Base-by-base conservation (phyloP, 2,329 filamentous ascomycete genomes). In the Neoarthrinium moseri region DNA sequence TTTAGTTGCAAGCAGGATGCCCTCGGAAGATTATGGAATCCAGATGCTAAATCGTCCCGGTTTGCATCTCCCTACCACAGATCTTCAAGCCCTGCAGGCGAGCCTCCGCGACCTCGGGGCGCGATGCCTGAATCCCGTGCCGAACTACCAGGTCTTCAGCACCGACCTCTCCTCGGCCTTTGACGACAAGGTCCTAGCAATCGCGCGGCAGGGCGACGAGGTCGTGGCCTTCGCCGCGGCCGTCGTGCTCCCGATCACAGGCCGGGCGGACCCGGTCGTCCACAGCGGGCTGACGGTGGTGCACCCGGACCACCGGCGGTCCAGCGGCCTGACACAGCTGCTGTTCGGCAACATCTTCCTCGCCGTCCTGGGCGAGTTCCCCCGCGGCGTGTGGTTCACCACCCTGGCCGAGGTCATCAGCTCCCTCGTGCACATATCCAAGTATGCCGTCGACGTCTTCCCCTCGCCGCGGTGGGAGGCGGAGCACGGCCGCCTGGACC, bases 391-490 rank as follows among this genome's bases (percentile, higher is more conserved):
- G 5, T 51, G 49, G 49, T 15, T 47, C 23, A 49, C 41, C 5
- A 49, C 33, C 12, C 21, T 51, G 18, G 44, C 49, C 11, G 43
- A 49, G 29, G 44, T 51, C 8, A 42, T 51, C 40, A 51, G 43
- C 35, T 49, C 47, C 6, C 46, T 51, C 13, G 49, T 47, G 26
- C 47, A 51, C 29, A 51, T 51, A n/a, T 24, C 27, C 26, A 21
- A 29, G 35, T 47, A 49, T 35, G 36, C 43, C 5, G 20, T 32
- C 37, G 3, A 45, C 7, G 32, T 20, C 21, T 51, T 47, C 40
- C 49, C 49, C 4, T 49, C 49, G 3, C 44, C 39, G 6, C n/a
- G 24, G 8, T 44, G 39, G 38, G 26, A 18, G 10, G 10, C n/a
- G n/a, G n/a, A 8, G 22, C 22, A 24, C 6, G 15, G 17, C 7